Evolutionary conservation across 2,329 filamentous ascomycete genomes (phyloP).

Genomic region (Pleurostoma richardsiae): DNA sequence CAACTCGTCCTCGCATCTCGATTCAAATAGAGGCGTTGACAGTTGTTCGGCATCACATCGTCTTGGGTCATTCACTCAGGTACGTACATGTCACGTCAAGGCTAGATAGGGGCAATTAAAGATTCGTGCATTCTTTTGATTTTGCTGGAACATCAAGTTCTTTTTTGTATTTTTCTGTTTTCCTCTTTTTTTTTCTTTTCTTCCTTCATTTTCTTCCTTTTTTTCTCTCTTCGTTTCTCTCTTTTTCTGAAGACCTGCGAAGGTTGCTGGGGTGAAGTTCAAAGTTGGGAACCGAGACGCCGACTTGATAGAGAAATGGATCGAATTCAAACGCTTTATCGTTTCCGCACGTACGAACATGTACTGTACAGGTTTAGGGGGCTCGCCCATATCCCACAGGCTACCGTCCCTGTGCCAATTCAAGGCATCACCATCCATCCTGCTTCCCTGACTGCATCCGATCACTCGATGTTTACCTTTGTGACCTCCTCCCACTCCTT

Average conservation of each 20-base stretch:
- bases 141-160: slow-evolving; percentile 2
- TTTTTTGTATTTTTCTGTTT: slow-evolving; percentile 4
- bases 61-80: too few relatives aligned
- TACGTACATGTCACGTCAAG: too few relatives aligned
- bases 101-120: too few relatives aligned
- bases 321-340: too few relatives aligned
- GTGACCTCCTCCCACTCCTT: slow-evolving; percentile 60
- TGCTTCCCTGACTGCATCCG: neutral
- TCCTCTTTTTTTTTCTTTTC: slow-evolving; percentile 4
- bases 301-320: too few relatives aligned
- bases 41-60: too few relatives aligned
- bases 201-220: slow-evolving; percentile 1
- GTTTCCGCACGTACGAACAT: too few relatives aligned
- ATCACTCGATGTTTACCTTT: slow-evolving; percentile 52
- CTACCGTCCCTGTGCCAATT: neutral
- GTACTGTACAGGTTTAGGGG: too few relatives aligned
- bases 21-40: too few relatives aligned
- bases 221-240: neutral
- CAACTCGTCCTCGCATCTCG: too few relatives aligned
- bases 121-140: neutral
- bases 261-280: neutral
- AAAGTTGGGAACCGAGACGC: neutral
- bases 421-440: too few relatives aligned
- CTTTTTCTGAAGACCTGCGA: neutral
- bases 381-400: neutral